Evolutionary conservation across 2,329 filamentous ascomycete genomes (phyloP), one percentile per base, ranked within the genome.

Genomic region (Penicillium sp.): DNA sequence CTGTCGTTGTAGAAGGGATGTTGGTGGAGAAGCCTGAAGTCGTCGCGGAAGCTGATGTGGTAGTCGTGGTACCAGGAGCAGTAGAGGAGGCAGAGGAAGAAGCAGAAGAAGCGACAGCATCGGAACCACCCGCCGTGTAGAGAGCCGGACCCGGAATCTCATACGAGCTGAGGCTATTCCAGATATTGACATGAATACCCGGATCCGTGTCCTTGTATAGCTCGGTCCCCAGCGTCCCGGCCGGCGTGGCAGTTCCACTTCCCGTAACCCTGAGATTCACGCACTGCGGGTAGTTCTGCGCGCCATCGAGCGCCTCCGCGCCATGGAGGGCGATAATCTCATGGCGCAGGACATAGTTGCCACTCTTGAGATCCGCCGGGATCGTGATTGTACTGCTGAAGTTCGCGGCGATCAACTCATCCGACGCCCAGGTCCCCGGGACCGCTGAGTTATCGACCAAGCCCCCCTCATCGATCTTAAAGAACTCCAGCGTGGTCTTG

Each of bases 401-500:
- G 66, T 83, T 83, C 65, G 81, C 78, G 58, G 76, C 69, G 63
- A 80, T 80, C 65, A 86, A 66, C 13, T 80, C 68, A 48, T 86
- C 83, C 3, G 83, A 76, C 45, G 82, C 86, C 85, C 85, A 89
- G 44, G 70, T 73, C 26, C 82, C 81, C 1, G 81, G 76, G 23
- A 71, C 69, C n/a, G 76, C 73, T 41, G 71, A 73, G 31, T 76
- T 75, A 63, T 77, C 70, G 56, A 83, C 75, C 65, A 85, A 79
- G 48, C 86, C 87, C 30, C 73, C 78, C 35, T 80, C 81, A 44
- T 83, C 81, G 60, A 89, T 87, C 81, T 90, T 90, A 81, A 87
- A 85, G 74, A 84, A 88, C 60, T 83, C 72, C 26, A 88, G 79
- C 3, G 75, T 69, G 1, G 72, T 76, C 71, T 85, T 83, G 71